These are phyloP conservation scores for Leishmania martiniquensis DNA, from an alignment of 208 protist genomes.

Conservation along the genomic window DNA sequence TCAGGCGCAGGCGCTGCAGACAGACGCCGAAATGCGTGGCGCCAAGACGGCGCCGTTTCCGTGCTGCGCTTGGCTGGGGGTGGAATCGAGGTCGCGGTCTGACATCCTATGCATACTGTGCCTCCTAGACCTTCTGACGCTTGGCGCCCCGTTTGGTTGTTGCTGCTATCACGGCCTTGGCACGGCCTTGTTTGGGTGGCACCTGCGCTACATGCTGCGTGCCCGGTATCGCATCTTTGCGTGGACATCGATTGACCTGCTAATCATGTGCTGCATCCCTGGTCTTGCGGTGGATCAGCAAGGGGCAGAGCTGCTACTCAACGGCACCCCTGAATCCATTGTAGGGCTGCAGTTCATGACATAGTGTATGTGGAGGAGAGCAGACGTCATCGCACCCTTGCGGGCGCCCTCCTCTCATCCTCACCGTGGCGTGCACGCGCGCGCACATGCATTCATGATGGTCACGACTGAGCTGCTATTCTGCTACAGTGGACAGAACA, in stretches of 20 bases:
- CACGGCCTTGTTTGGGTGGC: conserved; percentile 60
- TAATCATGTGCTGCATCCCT: conserved; percentile 48
- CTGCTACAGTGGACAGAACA: no score
- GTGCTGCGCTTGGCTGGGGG: conserved; percentile 42
- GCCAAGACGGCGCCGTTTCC: conserved; percentile 32
- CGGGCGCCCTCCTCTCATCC: background rate
- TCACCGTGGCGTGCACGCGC: background rate
- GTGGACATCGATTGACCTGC: conserved; percentile 33
- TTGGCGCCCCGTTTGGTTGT: conserved; percentile 47
- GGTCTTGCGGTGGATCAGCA: conserved; percentile 65
- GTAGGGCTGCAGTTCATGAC: conserved; percentile 25
- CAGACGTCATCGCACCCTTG: background rate
- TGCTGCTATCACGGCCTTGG: conserved; percentile 77
- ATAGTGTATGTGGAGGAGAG: background rate
- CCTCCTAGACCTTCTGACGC: conserved; percentile 51
- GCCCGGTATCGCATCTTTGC: conserved; percentile 62
- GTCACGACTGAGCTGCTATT: no score
- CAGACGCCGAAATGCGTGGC: conserved; percentile 43
- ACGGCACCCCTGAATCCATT: conserved; percentile 28
- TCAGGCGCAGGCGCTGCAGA: conserved; percentile 54
- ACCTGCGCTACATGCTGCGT: conserved; percentile 71
- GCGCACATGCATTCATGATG: no score
- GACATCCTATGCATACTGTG: conserved; percentile 41
- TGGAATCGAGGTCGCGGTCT: conserved; percentile 26
- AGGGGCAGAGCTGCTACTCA: conserved; percentile 46